Percentiles rank a stretch among this genome's conserved stretches.
These are phyloP conservation scores for Cyberlindnera americana DNA, from an alignment of 805 yeast genomes.

Conservation along the genomic window DNA sequence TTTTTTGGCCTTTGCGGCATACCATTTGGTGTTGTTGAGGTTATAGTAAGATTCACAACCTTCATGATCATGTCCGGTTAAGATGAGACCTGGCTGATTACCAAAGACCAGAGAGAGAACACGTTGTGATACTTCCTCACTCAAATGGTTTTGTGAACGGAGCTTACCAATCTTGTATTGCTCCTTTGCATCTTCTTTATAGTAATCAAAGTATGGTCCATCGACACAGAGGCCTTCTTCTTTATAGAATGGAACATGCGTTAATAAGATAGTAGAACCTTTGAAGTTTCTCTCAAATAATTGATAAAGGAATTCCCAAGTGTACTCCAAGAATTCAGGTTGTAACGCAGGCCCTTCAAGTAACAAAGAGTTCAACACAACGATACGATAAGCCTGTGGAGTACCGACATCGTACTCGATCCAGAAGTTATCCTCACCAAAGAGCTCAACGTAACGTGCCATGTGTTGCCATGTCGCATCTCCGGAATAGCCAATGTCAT, in stretches of 20 bases:
- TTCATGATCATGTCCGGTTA: constrained; percentile 95
- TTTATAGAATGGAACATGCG: constrained; percentile 90
- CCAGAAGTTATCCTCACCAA: constrained; percentile 85
- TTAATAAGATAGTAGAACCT: constrained; percentile 79
- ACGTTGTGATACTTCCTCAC: constrained; percentile 59
- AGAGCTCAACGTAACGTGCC: constrained; percentile 67
- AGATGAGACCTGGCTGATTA: constrained; percentile 67
- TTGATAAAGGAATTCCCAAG: constrained; percentile 70
- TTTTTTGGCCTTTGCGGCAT: constrained; percentile 43
- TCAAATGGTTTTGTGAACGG: constrained; percentile 83
- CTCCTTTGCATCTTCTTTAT: constrained; percentile 50
- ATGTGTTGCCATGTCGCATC: constrained; percentile 92
- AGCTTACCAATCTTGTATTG: constrained; percentile 68
- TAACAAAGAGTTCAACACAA: constrained; percentile 79
- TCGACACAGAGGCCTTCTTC: constrained; percentile 79
- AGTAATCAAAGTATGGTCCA: constrained; percentile 71
- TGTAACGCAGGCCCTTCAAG: constrained; percentile 90
- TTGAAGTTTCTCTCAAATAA: constrained; percentile 52
- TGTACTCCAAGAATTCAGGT: constrained; percentile 58
- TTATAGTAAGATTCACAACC: constrained; percentile 80
- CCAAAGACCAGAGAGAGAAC: constrained; percentile 72
- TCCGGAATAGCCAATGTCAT: constrained; percentile 93
- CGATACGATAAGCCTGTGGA: constrained; percentile 78
- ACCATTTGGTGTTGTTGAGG: constrained; percentile 48
- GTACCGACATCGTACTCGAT: constrained; percentile 62